Evolutionary conservation across 2,329 filamentous ascomycete genomes (phyloP), one percentile per base, ranked within the genome.

Genomic region (Seiridium cupressi): DNA sequence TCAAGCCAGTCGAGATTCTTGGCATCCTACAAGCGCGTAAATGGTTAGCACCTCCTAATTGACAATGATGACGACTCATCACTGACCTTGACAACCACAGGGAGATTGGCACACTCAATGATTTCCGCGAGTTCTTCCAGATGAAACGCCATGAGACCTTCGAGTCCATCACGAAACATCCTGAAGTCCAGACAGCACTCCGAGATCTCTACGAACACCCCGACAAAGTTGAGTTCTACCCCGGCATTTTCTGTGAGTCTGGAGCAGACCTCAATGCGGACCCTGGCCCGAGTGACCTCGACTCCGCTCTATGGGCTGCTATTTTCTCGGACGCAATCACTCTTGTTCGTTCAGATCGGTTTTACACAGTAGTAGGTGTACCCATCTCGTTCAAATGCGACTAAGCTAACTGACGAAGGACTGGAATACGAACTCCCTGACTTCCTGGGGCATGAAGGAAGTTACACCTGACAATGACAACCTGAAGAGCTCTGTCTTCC

Each of bases 181-280:
- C 38, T 1, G 38, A 8, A 8, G 38, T 42, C 38, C 7, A 7
- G 7, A 13, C 38, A 8, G 7, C 7, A 7, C 38, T 42, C 7
- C 7, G 13, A 42, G 13, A 13, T 13, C 74, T 89, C 10, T 89
- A 89, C 71, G 79, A 82, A 26, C 79, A 87, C 54, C 86, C 86
- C 0, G 87, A 89, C 64, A 84, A 83, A 69, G 85, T 91, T 10
- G 89, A 91, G 68, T 77, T 91, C 5, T 91, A 91, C 67, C 88
- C 88, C 0, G 89, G 89, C 7, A 73, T 91, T 26, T 26, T 26
- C 18, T 26, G 18, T 2, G 18, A 26, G 18, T 26, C 18, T 26
- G 18, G 18, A 26, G 18, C 18, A 26, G 18, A 26, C 18, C 10
- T 32, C 9, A 13, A 46, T 31, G 46, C 35, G 9, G 35, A 75